Base-by-base conservation (phyloP, 805 yeast species). In the Wickerhamiella vanderwaltii region DNA sequence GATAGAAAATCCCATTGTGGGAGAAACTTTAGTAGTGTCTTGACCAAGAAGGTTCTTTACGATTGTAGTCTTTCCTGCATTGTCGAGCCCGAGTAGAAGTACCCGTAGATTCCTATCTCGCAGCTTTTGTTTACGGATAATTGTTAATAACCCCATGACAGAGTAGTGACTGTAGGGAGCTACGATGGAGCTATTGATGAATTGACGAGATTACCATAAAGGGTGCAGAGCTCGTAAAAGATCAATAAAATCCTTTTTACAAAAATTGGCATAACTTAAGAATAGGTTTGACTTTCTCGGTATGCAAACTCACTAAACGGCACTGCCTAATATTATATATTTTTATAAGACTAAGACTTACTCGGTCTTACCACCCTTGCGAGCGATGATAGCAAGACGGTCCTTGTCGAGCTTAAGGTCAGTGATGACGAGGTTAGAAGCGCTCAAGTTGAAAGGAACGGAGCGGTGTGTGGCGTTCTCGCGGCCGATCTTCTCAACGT, bases 381-480 rank as follows among this genome's bases (percentile, higher is more conserved):
- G 86, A 67, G 75, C 76, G 65, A 88, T 84, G 73, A 88, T 79
- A 68, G 83, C 93, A 79, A 88, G 87, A 79, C 98, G 83, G 82
- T 88, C 94, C 75, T 83, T 83, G 80, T 88, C 96, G 69, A 91
- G 80, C 79, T 86, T 84, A 69, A 91, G 77, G 75, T 85, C 85
- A 74, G 97, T 91, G 72, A 91, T 84, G 71, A 88, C 95, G 66
- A 91, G 94, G 78, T 91, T 91, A 52, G 97, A 88, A 67, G 98
- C 94, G 76, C 88, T 94, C 58, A 91, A 76, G 81, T 86, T 84
- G 70, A 88, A 75, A 68, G 96, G 97, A 59, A 87, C 82, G 51
- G 95, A 76, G 64, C 94, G 93, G 73, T 96, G 97, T 75, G 79
- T 82, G 58, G 94, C 85, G 77, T 91, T 91, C 74, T 91, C 97